Evolutionary conservation across 768 basidiomycete genomes (phyloP).

Genomic region (Boletellus ananas): DNA sequence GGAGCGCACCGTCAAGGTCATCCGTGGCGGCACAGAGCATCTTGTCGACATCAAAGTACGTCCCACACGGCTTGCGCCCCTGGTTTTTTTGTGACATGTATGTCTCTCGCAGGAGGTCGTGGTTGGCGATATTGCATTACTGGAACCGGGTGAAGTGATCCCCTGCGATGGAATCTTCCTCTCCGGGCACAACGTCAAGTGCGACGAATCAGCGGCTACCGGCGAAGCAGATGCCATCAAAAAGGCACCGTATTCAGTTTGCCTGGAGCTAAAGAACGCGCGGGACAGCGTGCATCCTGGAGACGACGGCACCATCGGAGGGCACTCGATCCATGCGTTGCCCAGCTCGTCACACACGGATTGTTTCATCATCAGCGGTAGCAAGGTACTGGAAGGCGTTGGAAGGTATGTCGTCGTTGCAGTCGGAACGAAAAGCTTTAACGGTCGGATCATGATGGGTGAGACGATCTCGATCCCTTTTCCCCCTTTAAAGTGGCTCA

Average conservation of each 20-base stretch:
- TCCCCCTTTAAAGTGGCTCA: not conserved
- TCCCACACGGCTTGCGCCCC: not conserved
- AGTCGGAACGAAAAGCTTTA: conserved; percentile 90
- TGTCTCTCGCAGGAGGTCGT: conserved; percentile 65
- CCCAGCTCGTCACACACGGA: conserved; percentile 58
- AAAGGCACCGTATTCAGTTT: conserved; percentile 77
- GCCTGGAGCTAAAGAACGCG: conserved; percentile 48
- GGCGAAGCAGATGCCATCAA: conserved; percentile 96
- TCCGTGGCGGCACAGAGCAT: conserved; percentile 66
- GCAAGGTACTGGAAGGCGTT: conserved; percentile 92
- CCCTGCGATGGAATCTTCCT: conserved; percentile 97
- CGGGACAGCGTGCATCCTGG: conserved; percentile 14
- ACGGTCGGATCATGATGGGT: conserved; percentile 99
- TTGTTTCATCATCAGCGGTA: conserved; percentile 88
- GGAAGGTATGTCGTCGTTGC: conserved; percentile 91
- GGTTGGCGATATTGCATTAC: conserved; percentile 86
- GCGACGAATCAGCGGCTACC: conserved; percentile 95
- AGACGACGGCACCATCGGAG: conserved; percentile 24
- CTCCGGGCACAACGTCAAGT: conserved; percentile 87
- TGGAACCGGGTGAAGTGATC: conserved; percentile 94
- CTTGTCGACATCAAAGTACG: conserved; percentile 77
- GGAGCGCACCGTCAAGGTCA: conserved; percentile 83
- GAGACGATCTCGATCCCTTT: conserved; percentile 20
- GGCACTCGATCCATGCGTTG: conserved; percentile 10
- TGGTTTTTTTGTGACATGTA: conserved; percentile 9